phyloP scores from a whole-genome alignment of 2,329 filamentous ascomycete species.

The Fusarium buharicum region DNA sequence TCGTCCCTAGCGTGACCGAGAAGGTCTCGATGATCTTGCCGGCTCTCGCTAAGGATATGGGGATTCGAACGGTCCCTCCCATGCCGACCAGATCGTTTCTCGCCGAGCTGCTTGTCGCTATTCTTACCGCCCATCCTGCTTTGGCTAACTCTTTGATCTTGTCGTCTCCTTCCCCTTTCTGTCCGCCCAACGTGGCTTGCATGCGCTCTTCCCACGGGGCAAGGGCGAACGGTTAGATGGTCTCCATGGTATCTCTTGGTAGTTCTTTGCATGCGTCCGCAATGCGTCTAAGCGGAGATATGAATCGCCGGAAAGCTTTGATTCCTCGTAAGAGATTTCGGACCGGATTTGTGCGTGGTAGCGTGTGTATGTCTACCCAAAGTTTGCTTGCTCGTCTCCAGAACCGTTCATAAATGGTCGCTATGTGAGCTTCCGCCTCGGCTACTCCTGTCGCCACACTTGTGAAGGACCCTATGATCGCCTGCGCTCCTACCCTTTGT shows the following conservation, averaged over 20 bases:
- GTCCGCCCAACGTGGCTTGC: too few species aligned
- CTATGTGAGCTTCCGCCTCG: slow-evolving; percentile 37
- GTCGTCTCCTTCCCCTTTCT: background rate
- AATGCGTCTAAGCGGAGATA: too few species aligned
- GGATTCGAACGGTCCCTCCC: slow-evolving; percentile 11
- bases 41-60: background rate
- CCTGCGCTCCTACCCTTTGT: slow-evolving; percentile 26
- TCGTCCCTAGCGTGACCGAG: too few species aligned
- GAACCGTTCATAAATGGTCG: slow-evolving; percentile 23
- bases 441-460: slow-evolving; percentile 34
- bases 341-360: slow-evolving; percentile 17
- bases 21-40: background rate
- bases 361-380: slow-evolving; percentile 13
- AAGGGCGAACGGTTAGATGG: too few species aligned
- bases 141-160: slow-evolving; percentile 4
- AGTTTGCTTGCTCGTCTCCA: slow-evolving; percentile 28
- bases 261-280: too few species aligned
- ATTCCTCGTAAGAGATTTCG: slow-evolving; percentile 9
- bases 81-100: slow-evolving; percentile 34
- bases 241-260: too few species aligned
- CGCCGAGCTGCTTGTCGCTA: slow-evolving; percentile 35
- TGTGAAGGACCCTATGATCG: slow-evolving; percentile 31
- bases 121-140: slow-evolving; percentile 13
- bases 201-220: too few species aligned
- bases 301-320: background rate